These are phyloP conservation scores for Geum urbanum DNA, from an alignment of 306 rosid species.

Conservation along the genomic window DNA sequence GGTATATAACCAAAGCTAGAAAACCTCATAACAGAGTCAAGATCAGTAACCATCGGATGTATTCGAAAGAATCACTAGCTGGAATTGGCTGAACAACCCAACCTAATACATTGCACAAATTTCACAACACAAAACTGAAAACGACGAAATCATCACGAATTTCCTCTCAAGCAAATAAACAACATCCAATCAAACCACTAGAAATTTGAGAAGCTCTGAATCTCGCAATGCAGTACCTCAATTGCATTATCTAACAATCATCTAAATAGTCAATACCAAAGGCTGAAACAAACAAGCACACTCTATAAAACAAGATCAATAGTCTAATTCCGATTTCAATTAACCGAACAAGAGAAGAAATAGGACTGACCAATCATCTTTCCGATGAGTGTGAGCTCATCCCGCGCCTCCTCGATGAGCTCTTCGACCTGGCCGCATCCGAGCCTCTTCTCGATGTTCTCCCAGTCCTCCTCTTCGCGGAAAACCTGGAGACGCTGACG, in stretches of 20 bases:
- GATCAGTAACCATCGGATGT: not conserved
- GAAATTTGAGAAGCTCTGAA: too few species aligned
- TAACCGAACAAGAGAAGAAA: not conserved
- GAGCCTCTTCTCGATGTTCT: conserved; percentile 60
- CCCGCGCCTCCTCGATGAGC: conserved; percentile 89
- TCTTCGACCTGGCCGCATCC: conserved; percentile 94
- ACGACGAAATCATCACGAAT: too few species aligned
- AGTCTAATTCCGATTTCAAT: not conserved
- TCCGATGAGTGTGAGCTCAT: conserved; percentile 73
- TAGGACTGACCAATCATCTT: conserved; percentile 61
- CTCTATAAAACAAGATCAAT: too few species aligned
- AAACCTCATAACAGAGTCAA: not conserved
- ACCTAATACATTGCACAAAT: not conserved
- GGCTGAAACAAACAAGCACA: not conserved
- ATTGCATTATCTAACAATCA: too few species aligned
- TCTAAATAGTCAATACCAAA: too few species aligned
- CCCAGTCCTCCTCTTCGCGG: conserved; percentile 80
- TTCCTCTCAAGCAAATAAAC: too few species aligned
- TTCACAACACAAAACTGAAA: too few species aligned
- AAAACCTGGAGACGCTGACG: conserved; percentile 66
- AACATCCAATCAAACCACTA: too few species aligned
- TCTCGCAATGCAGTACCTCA: too few species aligned
- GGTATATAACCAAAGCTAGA: not conserved
- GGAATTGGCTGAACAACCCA: not conserved
- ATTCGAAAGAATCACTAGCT: not conserved